Percentiles rank a stretch among this genome's conserved stretches.
Evolutionary conservation across 1,284 basidiomycete species (phyloP).

Genomic region (Papiliotrema terrestris): DNA sequence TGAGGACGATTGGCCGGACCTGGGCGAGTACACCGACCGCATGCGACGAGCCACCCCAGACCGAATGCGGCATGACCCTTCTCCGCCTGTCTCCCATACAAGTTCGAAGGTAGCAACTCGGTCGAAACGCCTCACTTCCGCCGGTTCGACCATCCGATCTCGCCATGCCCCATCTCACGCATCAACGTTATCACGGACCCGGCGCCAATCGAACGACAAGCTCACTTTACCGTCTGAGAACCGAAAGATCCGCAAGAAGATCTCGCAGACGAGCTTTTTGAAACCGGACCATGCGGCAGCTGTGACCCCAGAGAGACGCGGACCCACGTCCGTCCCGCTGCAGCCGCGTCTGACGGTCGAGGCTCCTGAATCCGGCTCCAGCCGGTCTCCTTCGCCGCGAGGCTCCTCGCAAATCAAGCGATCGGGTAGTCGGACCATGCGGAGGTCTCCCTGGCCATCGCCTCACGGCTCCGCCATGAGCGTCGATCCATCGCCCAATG

Average conservation of each 20-base stretch:
- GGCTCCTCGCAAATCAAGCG: conserved; percentile 3
- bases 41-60: not conserved
- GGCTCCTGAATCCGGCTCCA: not conserved
- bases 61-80: not conserved
- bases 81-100: not conserved
- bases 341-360: not conserved
- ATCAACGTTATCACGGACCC: not conserved
- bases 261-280: conserved; percentile 9
- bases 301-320: not conserved
- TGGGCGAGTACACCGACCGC: conserved; percentile 5
- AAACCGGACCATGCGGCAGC: not conserved
- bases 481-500: conserved; percentile 4
- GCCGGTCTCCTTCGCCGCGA: not conserved
- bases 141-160: not conserved
- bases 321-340: not conserved
- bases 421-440: conserved; percentile 1
- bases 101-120: not conserved
- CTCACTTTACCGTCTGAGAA: not conserved
- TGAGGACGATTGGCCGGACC: not conserved
- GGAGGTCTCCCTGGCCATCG: conserved; percentile 17
- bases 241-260: conserved; percentile 3
- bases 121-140: not conserved
- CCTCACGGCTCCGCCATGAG: not conserved
- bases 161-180: too few species aligned
- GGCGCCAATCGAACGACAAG: not conserved